phyloP scores from a whole-genome alignment of 768 basidiomycete species.

The Gloeophyllum trabeum region DNA sequence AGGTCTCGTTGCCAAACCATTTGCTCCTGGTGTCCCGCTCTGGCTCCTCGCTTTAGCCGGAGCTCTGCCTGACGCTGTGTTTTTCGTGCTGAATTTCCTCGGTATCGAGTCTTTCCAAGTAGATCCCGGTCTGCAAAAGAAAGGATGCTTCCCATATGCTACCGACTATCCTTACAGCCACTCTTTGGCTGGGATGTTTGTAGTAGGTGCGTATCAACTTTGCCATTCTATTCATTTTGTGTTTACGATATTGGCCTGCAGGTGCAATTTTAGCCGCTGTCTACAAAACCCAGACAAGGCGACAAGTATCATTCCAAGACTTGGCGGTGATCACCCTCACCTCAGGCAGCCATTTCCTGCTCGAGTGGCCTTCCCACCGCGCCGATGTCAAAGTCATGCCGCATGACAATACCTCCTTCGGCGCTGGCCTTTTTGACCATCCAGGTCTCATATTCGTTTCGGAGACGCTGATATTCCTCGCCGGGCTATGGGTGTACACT shows the following conservation, averaged over 20 bases:
- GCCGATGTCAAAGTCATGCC: conserved; percentile 18
- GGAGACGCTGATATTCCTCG: conserved; percentile 15
- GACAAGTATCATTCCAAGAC: conserved; percentile 12
- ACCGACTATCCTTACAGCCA: conserved; percentile 22
- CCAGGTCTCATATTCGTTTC: conserved; percentile 12
- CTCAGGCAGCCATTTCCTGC: conserved; percentile 16
- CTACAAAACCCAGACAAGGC: conserved; percentile 10
- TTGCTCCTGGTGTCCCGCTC: conserved; percentile 16
- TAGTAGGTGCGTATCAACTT: conserved; percentile 10
- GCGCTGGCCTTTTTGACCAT: conserved; percentile 16
- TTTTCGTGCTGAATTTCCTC: conserved; percentile 17
- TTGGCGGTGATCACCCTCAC: conserved; percentile 10
- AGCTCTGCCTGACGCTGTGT: conserved; percentile 15
- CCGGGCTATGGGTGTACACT: conserved; percentile 15
- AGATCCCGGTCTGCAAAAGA: conserved; percentile 9
- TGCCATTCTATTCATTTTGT: no score
- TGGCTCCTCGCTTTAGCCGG: conserved; percentile 16
- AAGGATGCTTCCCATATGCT: conserved; percentile 19
- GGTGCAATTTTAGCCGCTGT: conserved; percentile 10
- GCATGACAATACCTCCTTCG: conserved; percentile 9
- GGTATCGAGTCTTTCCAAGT: conserved; percentile 17
- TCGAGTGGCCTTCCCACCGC: conserved; percentile 19
- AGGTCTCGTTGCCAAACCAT: conserved; percentile 17
- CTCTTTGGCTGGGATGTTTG: conserved; percentile 15
- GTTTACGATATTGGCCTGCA: conserved; percentile 4